Percentiles rank a stretch among this genome's conserved stretches.
phyloP scores from a whole-genome alignment of 805 yeast species.

The Jamesozyma lodderae region DNA sequence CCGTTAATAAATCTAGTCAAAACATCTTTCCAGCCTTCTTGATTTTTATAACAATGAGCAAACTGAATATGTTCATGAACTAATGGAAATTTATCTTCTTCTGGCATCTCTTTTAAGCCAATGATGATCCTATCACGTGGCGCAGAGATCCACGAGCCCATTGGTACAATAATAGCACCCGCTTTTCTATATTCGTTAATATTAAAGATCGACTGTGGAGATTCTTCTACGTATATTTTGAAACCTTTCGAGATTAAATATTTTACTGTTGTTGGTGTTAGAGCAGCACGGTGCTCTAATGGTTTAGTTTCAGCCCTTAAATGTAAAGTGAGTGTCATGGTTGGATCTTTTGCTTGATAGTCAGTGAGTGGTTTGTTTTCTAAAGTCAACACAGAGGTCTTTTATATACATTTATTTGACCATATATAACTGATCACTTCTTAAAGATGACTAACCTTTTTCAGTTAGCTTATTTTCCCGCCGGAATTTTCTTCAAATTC shows the following conservation, averaged over 20 bases:
- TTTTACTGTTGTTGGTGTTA: conserved; percentile 86
- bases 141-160: conserved; percentile 87
- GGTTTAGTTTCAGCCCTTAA: conserved; percentile 97
- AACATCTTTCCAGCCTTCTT: conserved; percentile 96
- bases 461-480: too few species aligned
- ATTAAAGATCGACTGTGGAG: conserved; percentile 72
- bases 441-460: too few species aligned
- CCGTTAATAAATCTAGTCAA: conserved; percentile 83
- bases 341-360: too few species aligned
- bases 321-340: conserved; percentile 74
- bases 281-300: conserved; percentile 91
- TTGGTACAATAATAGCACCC: conserved; percentile 85
- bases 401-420: too few species aligned
- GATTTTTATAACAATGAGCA: conserved; percentile 97
- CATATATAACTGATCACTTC: too few species aligned
- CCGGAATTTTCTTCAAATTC: too few species aligned
- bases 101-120: conserved; percentile 94
- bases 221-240: conserved; percentile 78
- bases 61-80: conserved; percentile 95
- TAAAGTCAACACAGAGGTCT: too few species aligned
- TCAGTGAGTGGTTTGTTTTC: neutral
- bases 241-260: conserved; percentile 80
- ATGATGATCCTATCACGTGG: conserved; percentile 83
- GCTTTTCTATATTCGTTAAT: conserved; percentile 64
- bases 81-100: conserved; percentile 79